phyloP scores from a whole-genome alignment of 352 stramenopile species.

The Blastocystis sp. region DNA sequence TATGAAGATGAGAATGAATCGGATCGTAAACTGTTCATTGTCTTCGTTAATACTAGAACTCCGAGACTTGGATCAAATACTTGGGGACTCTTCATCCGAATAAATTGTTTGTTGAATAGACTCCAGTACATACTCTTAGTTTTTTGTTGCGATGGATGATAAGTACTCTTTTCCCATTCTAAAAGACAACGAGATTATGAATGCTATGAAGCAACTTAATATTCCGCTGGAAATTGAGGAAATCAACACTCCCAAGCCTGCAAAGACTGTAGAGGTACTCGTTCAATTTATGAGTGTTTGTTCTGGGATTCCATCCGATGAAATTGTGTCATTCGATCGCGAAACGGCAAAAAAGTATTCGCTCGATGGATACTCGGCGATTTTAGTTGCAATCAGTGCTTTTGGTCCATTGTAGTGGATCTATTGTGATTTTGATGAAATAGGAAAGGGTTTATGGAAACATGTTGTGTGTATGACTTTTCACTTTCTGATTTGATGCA shows the following conservation, averaged over 20 bases:
- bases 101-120: neutral
- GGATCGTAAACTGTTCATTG: neutral
- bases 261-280: neutral
- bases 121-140: neutral
- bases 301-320: constrained; percentile 6
- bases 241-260: neutral
- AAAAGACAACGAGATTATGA: constrained; percentile 25
- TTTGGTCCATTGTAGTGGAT: constrained; percentile 13
- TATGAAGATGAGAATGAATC: neutral
- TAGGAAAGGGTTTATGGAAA: constrained; percentile 31
- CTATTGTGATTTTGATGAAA: neutral
- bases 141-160: neutral
- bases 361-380: neutral
- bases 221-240: constrained; percentile 38
- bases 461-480: constrained; percentile 35
- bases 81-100: neutral
- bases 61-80: neutral
- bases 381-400: neutral
- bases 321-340: constrained; percentile 4
- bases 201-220: constrained; percentile 21
- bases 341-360: constrained; percentile 50
- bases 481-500: constrained; percentile 19
- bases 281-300: constrained; percentile 32
- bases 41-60: neutral
- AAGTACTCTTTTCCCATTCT: constrained; percentile 49